phyloP scores from a whole-genome alignment of 2,329 filamentous ascomycete genomes.

The Akanthomyces uredinophilus region DNA sequence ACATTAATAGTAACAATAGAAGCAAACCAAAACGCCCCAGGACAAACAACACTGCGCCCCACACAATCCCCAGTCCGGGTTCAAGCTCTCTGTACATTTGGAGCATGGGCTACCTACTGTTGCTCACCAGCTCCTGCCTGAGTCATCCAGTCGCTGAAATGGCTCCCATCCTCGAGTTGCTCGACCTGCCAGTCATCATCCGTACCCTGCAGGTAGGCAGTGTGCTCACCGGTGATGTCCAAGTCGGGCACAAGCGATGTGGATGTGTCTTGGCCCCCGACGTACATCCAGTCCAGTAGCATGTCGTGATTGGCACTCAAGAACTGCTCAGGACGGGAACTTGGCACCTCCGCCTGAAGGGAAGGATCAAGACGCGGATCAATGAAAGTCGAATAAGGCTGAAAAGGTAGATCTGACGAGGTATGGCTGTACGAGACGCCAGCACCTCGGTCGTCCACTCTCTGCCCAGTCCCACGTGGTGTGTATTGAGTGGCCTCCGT shows the following conservation, averaged over 20 bases:
- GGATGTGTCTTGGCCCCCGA: background rate
- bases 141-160: conserved; percentile 30
- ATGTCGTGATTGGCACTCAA: background rate
- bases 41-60: conserved; percentile 6
- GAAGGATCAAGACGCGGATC: conserved; percentile 6
- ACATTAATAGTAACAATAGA: conserved; percentile 5
- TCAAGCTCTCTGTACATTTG: too few relatives aligned
- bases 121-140: conserved; percentile 23
- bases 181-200: conserved; percentile 32
- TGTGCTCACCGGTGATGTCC: conserved; percentile 19
- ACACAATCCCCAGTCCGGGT: background rate
- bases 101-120: conserved; percentile 2
- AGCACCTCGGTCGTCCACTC: background rate
- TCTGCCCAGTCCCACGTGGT: background rate
- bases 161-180: conserved; percentile 26
- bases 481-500: background rate
- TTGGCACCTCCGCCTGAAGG: background rate
- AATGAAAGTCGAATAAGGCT: background rate
- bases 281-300: background rate
- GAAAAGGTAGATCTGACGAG: background rate
- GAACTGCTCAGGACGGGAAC: background rate
- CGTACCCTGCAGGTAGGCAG: conserved; percentile 28
- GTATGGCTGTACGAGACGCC: background rate
- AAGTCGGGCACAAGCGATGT: conserved; percentile 16
- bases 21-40: conserved; percentile 1